Conservation (phyloP, 1,284 basidiomycete species). For the Rhodotorula sp. region DNA sequence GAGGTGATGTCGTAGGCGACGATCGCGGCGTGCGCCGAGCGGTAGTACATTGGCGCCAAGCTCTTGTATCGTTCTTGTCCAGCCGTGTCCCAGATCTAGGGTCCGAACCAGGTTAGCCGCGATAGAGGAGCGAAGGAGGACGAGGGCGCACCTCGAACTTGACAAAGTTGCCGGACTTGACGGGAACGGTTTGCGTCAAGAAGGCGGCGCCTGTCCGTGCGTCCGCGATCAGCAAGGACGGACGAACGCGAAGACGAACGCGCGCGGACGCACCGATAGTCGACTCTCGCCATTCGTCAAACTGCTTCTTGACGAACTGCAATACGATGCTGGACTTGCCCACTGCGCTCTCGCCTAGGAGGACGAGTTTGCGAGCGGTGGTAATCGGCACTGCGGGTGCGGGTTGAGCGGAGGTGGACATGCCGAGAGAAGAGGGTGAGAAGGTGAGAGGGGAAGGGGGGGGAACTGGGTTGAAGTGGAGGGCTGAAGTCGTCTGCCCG, state of each 20-base stretch:
- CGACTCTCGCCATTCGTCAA: constrained; percentile 93
- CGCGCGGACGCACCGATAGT: constrained; percentile 79
- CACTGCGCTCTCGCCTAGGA: constrained; percentile 85
- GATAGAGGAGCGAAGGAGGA: not conserved
- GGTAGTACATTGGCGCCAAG: constrained; percentile 84
- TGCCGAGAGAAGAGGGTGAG: constrained; percentile 43
- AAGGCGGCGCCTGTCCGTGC: constrained; percentile 42
- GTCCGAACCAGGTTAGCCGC: too few species aligned
- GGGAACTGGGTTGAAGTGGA: too few species aligned
- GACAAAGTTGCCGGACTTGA: constrained; percentile 71
- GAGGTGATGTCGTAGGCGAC: constrained; percentile 98
- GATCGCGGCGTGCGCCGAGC: constrained; percentile 95
- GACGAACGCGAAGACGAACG: constrained; percentile 3
- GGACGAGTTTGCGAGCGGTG: constrained; percentile 39
- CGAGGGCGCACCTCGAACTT: constrained; percentile 65
- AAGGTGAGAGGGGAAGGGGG: constrained; percentile 73
- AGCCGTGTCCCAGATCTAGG: constrained; percentile 84
- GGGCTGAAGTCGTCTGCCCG: constrained; percentile 7
- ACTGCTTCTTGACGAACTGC: constrained; percentile 92
- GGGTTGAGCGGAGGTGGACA: constrained; percentile 16
- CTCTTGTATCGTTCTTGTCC: constrained; percentile 94
- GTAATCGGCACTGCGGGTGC: constrained; percentile 38
- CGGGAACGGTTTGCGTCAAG: constrained; percentile 58
- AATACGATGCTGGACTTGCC: constrained; percentile 98
- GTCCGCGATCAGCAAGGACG: not conserved